Evolutionary conservation across 2,329 filamentous ascomycete genomes (phyloP).

Genomic region (Ophiostoma quercus): DNA sequence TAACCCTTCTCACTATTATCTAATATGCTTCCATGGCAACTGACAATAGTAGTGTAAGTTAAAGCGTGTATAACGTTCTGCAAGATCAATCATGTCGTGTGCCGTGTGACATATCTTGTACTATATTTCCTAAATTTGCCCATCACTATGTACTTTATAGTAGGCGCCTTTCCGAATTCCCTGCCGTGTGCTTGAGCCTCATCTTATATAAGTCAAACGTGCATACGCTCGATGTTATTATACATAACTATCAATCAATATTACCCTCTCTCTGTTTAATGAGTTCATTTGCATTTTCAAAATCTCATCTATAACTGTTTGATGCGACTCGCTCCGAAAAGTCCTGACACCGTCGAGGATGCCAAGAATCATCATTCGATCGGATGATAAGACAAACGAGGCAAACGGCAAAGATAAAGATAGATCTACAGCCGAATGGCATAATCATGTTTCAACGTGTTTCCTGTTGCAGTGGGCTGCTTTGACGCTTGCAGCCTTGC

Average conservation of each 20-base stretch:
- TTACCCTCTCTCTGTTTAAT: no score
- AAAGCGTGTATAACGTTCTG: no score
- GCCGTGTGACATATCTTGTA: neutral
- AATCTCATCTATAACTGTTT: no score
- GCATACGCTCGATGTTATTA: no score
- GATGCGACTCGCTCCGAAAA: neutral
- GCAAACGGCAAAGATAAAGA: neutral
- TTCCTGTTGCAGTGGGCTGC: neutral
- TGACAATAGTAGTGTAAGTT: no score
- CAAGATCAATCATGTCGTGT: neutral
- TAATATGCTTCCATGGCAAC: no score
- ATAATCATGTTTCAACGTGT: conserved; percentile 1
- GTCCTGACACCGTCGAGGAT: neutral
- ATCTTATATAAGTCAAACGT: neutral
- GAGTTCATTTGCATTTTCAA: no score
- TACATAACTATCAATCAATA: no score
- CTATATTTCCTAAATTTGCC: neutral
- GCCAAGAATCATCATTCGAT: no score
- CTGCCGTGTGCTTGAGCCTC: neutral
- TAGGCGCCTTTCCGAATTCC: neutral
- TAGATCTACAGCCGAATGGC: neutral
- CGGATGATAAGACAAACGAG: no score
- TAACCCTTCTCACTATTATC: no score
- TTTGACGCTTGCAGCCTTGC: neutral
- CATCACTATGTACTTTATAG: neutral